A percentile compares a stretch with the other conserved stretches of the same genome.
Conservation (phyloP, 768 basidiomycete genomes). For the Auriscalpium microsporum region DNA sequence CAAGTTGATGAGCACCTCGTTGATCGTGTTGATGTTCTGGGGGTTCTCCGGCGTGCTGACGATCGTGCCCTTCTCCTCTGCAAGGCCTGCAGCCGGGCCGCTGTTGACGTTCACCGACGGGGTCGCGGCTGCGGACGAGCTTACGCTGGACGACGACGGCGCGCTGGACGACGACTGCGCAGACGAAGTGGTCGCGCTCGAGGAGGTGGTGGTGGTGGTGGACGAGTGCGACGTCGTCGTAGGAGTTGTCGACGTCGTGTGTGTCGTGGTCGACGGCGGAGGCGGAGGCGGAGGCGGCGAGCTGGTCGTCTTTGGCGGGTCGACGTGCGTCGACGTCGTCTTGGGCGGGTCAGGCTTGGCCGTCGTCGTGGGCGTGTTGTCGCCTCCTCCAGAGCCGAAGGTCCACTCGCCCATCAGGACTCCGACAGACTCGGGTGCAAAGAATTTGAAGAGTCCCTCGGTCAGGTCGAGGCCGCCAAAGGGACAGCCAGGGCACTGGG, state of each 20-base stretch:
- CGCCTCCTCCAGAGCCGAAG: slow-evolving; percentile 10
- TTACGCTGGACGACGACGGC: neutral
- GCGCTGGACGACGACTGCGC: neutral
- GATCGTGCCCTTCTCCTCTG: neutral
- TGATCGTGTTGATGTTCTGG: neutral
- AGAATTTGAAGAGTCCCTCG: slow-evolving; percentile 34
- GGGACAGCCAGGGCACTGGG: slow-evolving; percentile 33
- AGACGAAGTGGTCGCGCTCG: neutral
- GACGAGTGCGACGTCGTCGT: neutral
- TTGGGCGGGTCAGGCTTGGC: neutral
- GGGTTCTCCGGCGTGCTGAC: neutral
- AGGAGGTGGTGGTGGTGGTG: neutral
- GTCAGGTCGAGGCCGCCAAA: slow-evolving; percentile 39
- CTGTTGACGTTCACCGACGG: neutral
- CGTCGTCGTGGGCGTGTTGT: neutral
- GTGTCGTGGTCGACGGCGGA: neutral
- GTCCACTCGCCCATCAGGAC: slow-evolving; percentile 34
- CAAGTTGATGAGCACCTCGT: neutral
- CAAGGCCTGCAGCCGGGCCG: neutral
- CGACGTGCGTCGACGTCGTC: neutral
- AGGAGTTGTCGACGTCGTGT: neutral
- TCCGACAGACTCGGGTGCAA: slow-evolving; percentile 28
- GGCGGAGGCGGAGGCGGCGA: neutral
- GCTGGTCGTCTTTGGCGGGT: neutral
- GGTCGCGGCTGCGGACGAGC: neutral